phyloP scores from a whole-genome alignment of 768 basidiomycete species.

The Paxillus rubicundulus region DNA sequence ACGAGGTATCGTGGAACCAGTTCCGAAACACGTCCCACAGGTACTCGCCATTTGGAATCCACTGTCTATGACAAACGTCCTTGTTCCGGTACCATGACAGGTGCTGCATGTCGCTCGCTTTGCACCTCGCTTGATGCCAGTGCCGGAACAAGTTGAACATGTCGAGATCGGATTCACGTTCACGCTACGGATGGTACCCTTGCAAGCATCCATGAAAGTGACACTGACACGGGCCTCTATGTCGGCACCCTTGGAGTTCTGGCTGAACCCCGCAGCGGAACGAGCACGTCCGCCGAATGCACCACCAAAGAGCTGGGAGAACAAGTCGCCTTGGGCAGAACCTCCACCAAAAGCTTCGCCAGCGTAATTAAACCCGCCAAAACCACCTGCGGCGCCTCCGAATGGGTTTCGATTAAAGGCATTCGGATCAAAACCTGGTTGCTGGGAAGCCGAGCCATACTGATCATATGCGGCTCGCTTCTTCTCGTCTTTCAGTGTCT shows the following conservation, averaged over 20 bases:
- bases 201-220: conserved; percentile 93
- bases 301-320: conserved; percentile 81
- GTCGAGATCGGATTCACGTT: conserved; percentile 78
- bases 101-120: conserved; percentile 74
- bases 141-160: conserved; percentile 81
- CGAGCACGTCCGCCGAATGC: conserved; percentile 51
- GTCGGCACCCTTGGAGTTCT: conserved; percentile 65
- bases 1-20: conserved; percentile 76
- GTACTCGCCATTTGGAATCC: conserved; percentile 98
- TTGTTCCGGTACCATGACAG: conserved; percentile 85
- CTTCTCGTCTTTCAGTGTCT: conserved; percentile 94
- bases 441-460: conserved; percentile 89
- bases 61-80: conserved; percentile 85
- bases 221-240: conserved; percentile 75
- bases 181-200: conserved; percentile 75
- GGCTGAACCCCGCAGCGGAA: conserved; percentile 44
- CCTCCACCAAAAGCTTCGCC: conserved; percentile 51
- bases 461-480: conserved; percentile 89
- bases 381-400: conserved; percentile 52
- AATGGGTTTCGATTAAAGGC: conserved; percentile 63
- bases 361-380: conserved; percentile 73
- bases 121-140: conserved; percentile 83
- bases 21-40: conserved; percentile 78
- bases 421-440: conserved; percentile 92
- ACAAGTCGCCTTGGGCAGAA: conserved; percentile 60